Conservation (phyloP, 257 asterid genomes). For the Penstemon davidsonii region DNA sequence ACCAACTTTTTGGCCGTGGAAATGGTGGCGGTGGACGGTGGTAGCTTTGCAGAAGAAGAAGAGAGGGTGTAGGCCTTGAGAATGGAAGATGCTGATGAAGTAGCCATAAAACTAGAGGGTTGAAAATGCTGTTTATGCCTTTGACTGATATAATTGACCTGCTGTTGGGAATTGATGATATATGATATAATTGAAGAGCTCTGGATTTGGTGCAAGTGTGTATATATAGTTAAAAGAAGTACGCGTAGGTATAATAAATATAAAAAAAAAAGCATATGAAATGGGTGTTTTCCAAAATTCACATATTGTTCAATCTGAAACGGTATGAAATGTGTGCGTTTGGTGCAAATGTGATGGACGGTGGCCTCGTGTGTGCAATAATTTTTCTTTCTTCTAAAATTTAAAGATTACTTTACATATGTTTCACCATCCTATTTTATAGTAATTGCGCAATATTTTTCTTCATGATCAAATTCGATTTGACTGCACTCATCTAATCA, state of each 20-base stretch:
- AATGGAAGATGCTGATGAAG: slow-evolving; percentile 54
- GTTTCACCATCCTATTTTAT: no score
- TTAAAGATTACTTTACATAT: no score
- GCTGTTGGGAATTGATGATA: neutral
- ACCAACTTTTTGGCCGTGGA: slow-evolving; percentile 30
- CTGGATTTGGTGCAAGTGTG: neutral
- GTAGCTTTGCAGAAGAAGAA: slow-evolving; percentile 43
- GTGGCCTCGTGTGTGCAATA: neutral
- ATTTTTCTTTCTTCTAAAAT: neutral
- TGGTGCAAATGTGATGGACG: neutral
- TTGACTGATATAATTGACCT: neutral
- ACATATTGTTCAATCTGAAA: neutral
- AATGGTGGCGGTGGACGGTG: slow-evolving; percentile 31
- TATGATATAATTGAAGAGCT: neutral
- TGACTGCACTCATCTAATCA: no score
- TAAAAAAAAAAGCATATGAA: neutral
- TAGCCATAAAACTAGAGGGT: slow-evolving; percentile 42
- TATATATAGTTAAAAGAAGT: neutral
- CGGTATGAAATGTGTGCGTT: neutral
- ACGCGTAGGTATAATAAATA: neutral
- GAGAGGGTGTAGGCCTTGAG: slow-evolving; percentile 36
- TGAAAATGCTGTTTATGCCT: neutral
- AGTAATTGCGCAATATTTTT: no score
- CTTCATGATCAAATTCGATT: no score
- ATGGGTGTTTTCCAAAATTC: neutral